Evolutionary conservation across 768 basidiomycete genomes (phyloP), one percentile per base, ranked within the genome.

Genomic region (Kwoniella botswanensis): DNA sequence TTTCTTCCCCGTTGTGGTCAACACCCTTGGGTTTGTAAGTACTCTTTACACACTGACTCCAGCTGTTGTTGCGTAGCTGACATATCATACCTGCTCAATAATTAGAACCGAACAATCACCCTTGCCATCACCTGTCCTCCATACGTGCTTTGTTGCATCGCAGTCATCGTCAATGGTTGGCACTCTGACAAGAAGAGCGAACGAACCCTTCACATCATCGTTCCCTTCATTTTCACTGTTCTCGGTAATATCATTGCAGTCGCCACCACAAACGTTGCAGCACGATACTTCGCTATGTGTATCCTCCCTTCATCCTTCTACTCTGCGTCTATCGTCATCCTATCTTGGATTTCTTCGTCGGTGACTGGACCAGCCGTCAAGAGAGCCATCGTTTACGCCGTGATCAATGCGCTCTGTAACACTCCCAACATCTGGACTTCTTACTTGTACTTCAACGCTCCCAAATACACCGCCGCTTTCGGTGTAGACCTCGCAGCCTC

Each of bases 221-320:
- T 44, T 29, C 81, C 80, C 0, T 71, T 81, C 62, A 46, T 72
- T 24, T 58, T 81, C 66, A 77, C 78, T 22, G 76, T 81, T 43
- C 43, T 80, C 66, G 80, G 75, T 63, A 80, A 81, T 68, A 68
- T 82, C 59, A 76, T 83, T 62, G 80, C 82, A 29, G 71, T 81
- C 61, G 63, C 76, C 2, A 81, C 82, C 4, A 75, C 75, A 63
- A 76, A 74, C 26, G 72, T 67, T 4, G 79, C 73, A 6, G 70
- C 77, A n/a, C 74, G 82, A 62, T 83, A 82, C 70, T 70, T 76
- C 29, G 80, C 82, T 44, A 82, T 83, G 80, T 74, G 74, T 57
- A 64, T 83, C 50, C 68, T 79, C 26, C 80, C 80, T 3, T 71
- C 72, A 4, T 77, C 76, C n/a, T 80, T 79, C 74, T 80, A 81